Evolutionary conservation across 2,329 filamentous ascomycete genomes (phyloP), one percentile per base, ranked within the genome.

Genomic region (Ambrosiella xylebori): DNA sequence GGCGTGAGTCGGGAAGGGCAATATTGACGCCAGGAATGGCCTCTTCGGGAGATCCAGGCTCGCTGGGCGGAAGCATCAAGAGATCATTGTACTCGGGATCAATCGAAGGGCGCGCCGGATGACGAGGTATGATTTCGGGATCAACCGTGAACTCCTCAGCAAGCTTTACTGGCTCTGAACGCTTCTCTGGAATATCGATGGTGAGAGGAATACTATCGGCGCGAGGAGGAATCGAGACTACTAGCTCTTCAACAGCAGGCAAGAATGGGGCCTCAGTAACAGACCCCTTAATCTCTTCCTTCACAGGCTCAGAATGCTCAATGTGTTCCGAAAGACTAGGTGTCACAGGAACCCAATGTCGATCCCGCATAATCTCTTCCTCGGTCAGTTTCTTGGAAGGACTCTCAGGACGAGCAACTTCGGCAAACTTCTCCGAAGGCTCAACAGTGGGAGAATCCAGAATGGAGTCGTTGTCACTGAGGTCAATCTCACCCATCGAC

Each of bases 41-140:
- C 45, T 66, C 63, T 39, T 69, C 65, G 35, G 77, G 78, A 56
- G 77, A 77, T 45, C 71, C 71, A 60, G 79, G 75, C 61, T 74
- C 72, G 65, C 79, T 83, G 38, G 81, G 81, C 57, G 81, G 81
- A 44, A 85, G 69, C 41, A 80, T 79, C 59, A 85, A 74, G 54
- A 84, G 70, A 65, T 85, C 81, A 61, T 80, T 78, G 69, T 81
- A 81, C 62, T 79, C 75, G 44, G 81, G 81, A 65, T 85, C 81
- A 64, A 84, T 83, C 62, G 80, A 79, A 62, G 79, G 79, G 66
- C 80, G 81, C 68, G 84, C 77, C 62, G 73, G 71, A 62, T 80
- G 73, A 59, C 75, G 71, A 55, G 73, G 71, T 64, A 84, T 77
- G 67, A 50, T 39, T 17, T 50, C 51, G 13, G 55, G 41, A 40